A percentile compares a stretch with the other conserved stretches of the same genome.
phyloP scores from a whole-genome alignment of 495 filamentous ascomycete species.

The Bacidia gigantensis region DNA sequence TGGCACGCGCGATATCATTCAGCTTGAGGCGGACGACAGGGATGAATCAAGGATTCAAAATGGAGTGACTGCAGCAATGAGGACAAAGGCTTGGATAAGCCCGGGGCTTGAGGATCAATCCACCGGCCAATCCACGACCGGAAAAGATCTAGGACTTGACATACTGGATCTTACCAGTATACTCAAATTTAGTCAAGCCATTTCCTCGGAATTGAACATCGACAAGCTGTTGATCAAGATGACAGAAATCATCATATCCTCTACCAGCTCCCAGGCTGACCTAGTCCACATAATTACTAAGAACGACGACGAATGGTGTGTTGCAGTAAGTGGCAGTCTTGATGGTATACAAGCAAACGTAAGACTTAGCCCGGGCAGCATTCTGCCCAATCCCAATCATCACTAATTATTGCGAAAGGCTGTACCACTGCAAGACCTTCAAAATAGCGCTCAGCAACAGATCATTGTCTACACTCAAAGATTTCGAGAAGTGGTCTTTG shows the following conservation, averaged over 20 bases:
- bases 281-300: constrained; percentile 67
- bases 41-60: constrained; percentile 32
- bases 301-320: constrained; percentile 54
- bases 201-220: constrained; percentile 76
- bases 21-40: constrained; percentile 40
- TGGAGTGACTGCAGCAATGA: constrained; percentile 42
- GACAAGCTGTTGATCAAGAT: constrained; percentile 76
- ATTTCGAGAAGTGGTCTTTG: constrained; percentile 70
- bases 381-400: not conserved
- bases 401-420: constrained; percentile 48
- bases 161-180: constrained; percentile 83
- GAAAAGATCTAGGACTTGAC: constrained; percentile 31
- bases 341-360: constrained; percentile 29
- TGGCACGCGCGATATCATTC: constrained; percentile 29
- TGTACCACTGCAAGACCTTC: constrained; percentile 47
- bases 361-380: not conserved
- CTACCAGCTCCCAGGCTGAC: constrained; percentile 63
- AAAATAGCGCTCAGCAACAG: constrained; percentile 58
- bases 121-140: constrained; percentile 6
- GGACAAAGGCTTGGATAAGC: constrained; percentile 48
- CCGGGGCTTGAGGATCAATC: constrained; percentile 13
- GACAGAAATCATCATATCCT: constrained; percentile 80
- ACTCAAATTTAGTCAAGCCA: constrained; percentile 74
- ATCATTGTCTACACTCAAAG: constrained; percentile 72
- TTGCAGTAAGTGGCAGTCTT: constrained; percentile 63